Percentiles rank a stretch among this genome's conserved stretches.
Conservation (phyloP, 1,139 yeast genomes). For the Sugiyamaella pinicola region DNA sequence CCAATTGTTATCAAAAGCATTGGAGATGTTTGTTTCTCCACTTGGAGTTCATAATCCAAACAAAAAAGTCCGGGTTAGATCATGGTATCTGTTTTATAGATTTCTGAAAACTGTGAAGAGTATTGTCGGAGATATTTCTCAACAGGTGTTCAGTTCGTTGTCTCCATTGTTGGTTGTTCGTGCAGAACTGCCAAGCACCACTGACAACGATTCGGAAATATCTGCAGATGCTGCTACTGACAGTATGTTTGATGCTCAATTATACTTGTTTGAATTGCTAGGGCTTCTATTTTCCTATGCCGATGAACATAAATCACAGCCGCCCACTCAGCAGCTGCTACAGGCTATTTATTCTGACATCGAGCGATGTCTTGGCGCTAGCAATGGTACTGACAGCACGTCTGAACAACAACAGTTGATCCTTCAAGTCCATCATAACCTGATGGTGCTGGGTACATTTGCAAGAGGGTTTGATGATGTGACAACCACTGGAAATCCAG, state of each 20-base stretch:
- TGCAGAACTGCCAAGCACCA: conserved; percentile 54
- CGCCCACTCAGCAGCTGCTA: conserved; percentile 51
- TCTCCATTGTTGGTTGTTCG: conserved; percentile 57
- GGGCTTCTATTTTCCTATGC: conserved; percentile 40
- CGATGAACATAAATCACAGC: conserved; percentile 40
- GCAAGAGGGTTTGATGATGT: conserved; percentile 74
- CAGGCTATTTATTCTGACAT: conserved; percentile 78
- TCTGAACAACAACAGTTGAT: conserved; percentile 46
- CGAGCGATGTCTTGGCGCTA: conserved; percentile 51
- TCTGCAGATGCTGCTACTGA: conserved; percentile 53
- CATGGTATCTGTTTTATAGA: conserved; percentile 89
- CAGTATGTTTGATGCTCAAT: conserved; percentile 73
- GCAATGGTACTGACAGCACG: conserved; percentile 11
- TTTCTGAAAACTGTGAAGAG: conserved; percentile 79
- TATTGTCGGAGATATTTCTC: conserved; percentile 51
- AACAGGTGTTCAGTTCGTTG: conserved; percentile 54
- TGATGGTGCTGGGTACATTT: conserved; percentile 88
- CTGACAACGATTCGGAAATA: conserved; percentile 48
- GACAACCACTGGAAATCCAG: conserved; percentile 18
- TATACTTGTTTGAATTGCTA: conserved; percentile 71
- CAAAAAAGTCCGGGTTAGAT: conserved; percentile 67
- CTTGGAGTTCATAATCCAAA: conserved; percentile 76
- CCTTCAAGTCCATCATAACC: conserved; percentile 79
- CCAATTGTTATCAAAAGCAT: conserved; percentile 61
- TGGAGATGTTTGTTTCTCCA: conserved; percentile 77